Conservation (phyloP, 1,139 yeast species). For the Yamadazyma trypodendri region DNA sequence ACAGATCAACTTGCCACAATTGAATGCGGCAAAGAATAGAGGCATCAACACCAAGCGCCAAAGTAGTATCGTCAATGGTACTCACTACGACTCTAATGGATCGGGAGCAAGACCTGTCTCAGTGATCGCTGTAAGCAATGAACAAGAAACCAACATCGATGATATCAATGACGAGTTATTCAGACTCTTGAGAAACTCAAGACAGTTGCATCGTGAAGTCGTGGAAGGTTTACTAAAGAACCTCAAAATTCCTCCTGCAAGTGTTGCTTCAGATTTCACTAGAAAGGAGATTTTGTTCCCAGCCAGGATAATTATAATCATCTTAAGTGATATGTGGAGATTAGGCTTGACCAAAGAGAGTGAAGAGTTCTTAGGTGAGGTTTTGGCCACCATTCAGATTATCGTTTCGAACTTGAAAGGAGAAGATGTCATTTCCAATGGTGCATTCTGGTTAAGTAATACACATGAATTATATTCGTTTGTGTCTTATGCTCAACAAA, state of each 20-base stretch:
- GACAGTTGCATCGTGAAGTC: constrained; percentile 77
- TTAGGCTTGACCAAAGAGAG: constrained; percentile 89
- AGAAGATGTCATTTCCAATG: constrained; percentile 85
- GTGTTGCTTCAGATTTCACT: constrained; percentile 78
- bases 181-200: constrained; percentile 74
- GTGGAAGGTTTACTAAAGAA: constrained; percentile 86
- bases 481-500: constrained; percentile 89
- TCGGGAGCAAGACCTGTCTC: constrained; percentile 47
- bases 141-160: constrained; percentile 58
- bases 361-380: constrained; percentile 89
- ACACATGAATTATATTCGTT: constrained; percentile 95
- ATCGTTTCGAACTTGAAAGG: constrained; percentile 71
- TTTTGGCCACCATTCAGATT: constrained; percentile 81
- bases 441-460: constrained; percentile 97
- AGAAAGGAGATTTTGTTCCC: constrained; percentile 95
- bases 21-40: constrained; percentile 30
- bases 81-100: constrained; percentile 28
- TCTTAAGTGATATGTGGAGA: constrained; percentile 98
- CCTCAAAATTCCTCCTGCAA: constrained; percentile 83
- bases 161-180: constrained; percentile 74
- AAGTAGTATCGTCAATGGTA: constrained; percentile 35
- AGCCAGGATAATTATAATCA: constrained; percentile 88
- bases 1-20: constrained; percentile 19
- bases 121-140: constrained; percentile 55
- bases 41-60: constrained; percentile 38